Evolutionary conservation across 2,329 filamentous ascomycete genomes (phyloP), one percentile per base, ranked within the genome.

Genomic region (Fusarium pseudocircinatum): DNA sequence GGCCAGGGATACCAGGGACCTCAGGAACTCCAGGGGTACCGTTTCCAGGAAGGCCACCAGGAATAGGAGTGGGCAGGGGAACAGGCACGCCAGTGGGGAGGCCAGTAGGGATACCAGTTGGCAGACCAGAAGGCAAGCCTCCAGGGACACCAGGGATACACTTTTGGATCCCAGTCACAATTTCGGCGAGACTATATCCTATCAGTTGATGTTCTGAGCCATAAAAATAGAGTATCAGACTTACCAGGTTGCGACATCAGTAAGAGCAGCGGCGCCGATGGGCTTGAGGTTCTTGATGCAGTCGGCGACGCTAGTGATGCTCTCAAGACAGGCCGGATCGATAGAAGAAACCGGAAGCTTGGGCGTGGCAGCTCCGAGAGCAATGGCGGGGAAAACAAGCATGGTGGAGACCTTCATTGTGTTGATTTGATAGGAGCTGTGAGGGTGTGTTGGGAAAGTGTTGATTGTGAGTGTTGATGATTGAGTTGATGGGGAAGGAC

Each of bases 191-290:
- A 9, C 49, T 52, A 12, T 12, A 18, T 26, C 13, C 13, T 16
- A 11, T 52, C 11, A 34, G 47, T 24, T 20, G 8, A 20, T 6
- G n/a, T 3, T 34, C 6, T 20, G 14, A 16, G 7, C 3, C 10
- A 12, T 2, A 6, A 30, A 2, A 4, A 0, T 6, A 4, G 4
- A 13, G 28, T 15, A 32, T 24, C 4, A 14, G 3, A 2, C 32
- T 52, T 26, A 36, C 49, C 49, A 52, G 7, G 18, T 22, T 15
- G n/a, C n/a, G 3, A 52, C 30, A 15, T 52, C 49, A 0, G 32
- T 20, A 11, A 26, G 3, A 4, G n/a, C 18, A 6, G 9, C 13
- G 8, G 30, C 9, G 4, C 30, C n/a, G 13, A n/a, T 36, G 9
- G 49, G 32, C 6, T 52, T 36, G 16, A 52, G 13, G 3, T 22